Percentiles rank a stretch among this genome's conserved stretches.
Conservation (phyloP, 164 flowering plant genomes). For the Vitis riparia region DNA sequence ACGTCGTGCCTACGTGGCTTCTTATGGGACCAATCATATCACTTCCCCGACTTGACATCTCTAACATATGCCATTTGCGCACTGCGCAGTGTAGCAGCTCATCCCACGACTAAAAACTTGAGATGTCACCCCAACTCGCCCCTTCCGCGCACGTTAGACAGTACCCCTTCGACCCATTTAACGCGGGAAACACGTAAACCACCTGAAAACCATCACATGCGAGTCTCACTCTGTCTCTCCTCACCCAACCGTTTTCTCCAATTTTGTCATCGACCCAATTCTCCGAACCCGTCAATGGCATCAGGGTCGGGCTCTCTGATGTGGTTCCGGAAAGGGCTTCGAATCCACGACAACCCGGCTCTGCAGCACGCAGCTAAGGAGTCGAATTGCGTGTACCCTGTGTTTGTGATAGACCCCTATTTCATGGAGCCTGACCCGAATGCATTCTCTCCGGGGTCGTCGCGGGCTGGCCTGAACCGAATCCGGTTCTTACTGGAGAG, state of each 20-base stretch:
- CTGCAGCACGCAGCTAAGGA: slow-evolving; percentile 57
- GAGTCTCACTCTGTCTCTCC: slow-evolving; percentile 7
- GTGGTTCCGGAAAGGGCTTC: slow-evolving; percentile 93
- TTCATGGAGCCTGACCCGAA: slow-evolving; percentile 72
- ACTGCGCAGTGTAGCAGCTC: slow-evolving; percentile 1
- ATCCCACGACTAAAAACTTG: too few relatives aligned
- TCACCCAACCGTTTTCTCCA: background rate
- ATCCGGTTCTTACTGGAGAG: slow-evolving; percentile 86
- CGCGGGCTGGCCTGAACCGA: slow-evolving; percentile 72
- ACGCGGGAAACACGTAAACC: slow-evolving; percentile 15
- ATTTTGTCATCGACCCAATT: background rate
- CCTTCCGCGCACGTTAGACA: slow-evolving; percentile 2
- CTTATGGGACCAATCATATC: slow-evolving; percentile 2
- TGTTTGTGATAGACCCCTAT: slow-evolving; percentile 85
- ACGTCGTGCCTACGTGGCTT: slow-evolving; percentile 14
- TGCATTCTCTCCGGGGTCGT: slow-evolving; percentile 75
- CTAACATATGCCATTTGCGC: slow-evolving; percentile 5
- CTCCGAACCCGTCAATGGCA: slow-evolving; percentile 30
- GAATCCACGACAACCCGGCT: slow-evolving; percentile 93
- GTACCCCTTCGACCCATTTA: background rate
- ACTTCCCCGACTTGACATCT: background rate
- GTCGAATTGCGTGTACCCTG: slow-evolving; percentile 56
- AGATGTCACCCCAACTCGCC: background rate
- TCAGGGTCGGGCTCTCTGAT: slow-evolving; percentile 51
- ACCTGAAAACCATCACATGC: background rate